Conservation (phyloP, 2,329 filamentous ascomycete species). For the Camillea tinctor region DNA sequence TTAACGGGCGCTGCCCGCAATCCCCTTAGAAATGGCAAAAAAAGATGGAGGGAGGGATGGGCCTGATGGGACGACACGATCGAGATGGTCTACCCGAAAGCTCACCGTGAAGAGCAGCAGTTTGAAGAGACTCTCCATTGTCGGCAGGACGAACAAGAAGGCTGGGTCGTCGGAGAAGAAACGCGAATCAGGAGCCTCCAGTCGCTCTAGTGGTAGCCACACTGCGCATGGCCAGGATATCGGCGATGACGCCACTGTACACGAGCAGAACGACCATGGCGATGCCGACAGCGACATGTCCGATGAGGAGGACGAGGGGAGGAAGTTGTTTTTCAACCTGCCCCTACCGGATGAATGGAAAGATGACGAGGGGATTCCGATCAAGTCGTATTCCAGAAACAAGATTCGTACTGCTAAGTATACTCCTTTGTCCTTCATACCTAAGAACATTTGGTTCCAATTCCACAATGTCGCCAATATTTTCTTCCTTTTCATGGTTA, state of each 20-base stretch:
- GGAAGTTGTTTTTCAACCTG: slow-evolving; percentile 81
- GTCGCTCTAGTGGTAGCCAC: slow-evolving; percentile 28
- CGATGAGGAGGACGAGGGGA: slow-evolving; percentile 41
- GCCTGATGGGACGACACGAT: slow-evolving; percentile 65
- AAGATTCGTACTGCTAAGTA: slow-evolving; percentile 99
- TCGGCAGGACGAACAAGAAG: slow-evolving; percentile 69
- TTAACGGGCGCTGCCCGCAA: slow-evolving; percentile 45
- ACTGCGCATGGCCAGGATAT: slow-evolving; percentile 29
- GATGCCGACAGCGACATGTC: slow-evolving; percentile 37
- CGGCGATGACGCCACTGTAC: slow-evolving; percentile 28
- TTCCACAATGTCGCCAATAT: slow-evolving; percentile 99
- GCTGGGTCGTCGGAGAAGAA: slow-evolving; percentile 68
- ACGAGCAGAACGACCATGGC: slow-evolving; percentile 35
- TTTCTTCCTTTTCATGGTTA: slow-evolving; percentile 96
- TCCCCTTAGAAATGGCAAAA: slow-evolving; percentile 36
- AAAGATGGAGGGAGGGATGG: slow-evolving; percentile 26
- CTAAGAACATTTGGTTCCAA: slow-evolving; percentile 96
- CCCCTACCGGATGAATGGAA: slow-evolving; percentile 72
- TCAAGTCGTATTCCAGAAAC: slow-evolving; percentile 74
- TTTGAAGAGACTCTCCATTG: slow-evolving; percentile 78
- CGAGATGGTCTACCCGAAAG: slow-evolving; percentile 96
- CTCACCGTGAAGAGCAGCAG: slow-evolving; percentile 71
- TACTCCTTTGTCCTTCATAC: slow-evolving; percentile 89
- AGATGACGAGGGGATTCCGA: slow-evolving; percentile 78
- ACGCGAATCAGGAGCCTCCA: slow-evolving; percentile 42